Evolutionary conservation across 176 grass and related monocot genomes (phyloP).

Genomic region (Themeda triandra): DNA sequence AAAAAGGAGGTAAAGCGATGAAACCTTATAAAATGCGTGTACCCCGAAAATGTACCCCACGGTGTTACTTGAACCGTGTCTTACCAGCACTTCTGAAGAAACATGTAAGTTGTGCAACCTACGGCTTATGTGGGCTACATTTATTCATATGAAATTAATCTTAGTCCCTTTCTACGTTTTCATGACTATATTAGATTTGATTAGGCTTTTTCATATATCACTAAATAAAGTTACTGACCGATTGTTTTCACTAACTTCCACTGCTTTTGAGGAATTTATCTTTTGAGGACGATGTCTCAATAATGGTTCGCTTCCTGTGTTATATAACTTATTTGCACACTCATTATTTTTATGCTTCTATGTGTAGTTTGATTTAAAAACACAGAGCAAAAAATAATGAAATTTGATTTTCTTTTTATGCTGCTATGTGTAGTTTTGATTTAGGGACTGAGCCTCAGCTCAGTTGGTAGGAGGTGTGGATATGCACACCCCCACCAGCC

Average conservation of each 20-base stretch:
- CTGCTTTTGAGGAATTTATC: neutral
- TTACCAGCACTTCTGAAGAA: conserved; percentile 79
- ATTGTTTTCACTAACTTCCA: neutral
- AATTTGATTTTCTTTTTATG: neutral
- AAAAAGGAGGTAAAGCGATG: conserved; percentile 48
- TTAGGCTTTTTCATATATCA: neutral
- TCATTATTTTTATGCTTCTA: neutral
- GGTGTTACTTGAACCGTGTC: conserved; percentile 68
- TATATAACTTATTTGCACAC: neutral
- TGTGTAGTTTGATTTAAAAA: neutral
- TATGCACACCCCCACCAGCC: neutral
- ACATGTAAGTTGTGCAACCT: conserved; percentile 49
- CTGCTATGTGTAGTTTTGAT: neutral
- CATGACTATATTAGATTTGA: neutral
- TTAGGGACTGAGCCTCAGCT: neutral
- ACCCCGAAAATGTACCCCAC: conserved; percentile 65
- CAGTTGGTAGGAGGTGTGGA: too few species aligned
- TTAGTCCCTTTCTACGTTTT: neutral
- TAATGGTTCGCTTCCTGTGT: neutral
- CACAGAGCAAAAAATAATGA: neutral
- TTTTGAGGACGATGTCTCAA: conserved; percentile 1
- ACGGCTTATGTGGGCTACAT: neutral
- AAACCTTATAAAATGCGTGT: conserved; percentile 65
- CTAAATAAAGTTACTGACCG: neutral
- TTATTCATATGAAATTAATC: neutral